A percentile compares a stretch with the other conserved stretches of the same genome.
Conservation (phyloP, 441 rosid species). For the Arabidopsis lyrata region DNA sequence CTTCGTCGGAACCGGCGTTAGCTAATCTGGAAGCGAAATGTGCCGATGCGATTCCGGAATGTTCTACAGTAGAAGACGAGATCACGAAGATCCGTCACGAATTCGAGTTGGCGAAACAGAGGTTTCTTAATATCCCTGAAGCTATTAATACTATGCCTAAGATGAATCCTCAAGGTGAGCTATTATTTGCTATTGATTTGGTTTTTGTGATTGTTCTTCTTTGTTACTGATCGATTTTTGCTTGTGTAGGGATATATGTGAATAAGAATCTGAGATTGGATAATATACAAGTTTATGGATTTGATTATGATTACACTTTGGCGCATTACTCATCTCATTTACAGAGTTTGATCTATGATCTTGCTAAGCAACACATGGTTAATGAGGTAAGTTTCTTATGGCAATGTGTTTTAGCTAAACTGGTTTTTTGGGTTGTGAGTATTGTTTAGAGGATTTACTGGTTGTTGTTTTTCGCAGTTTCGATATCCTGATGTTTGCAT, state of each 20-base stretch:
- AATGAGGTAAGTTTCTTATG: slow-evolving; percentile 68
- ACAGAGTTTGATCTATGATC: slow-evolving; percentile 91
- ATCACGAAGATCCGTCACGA: slow-evolving; percentile 61
- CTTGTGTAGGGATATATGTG: slow-evolving; percentile 75
- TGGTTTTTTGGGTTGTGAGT: not conserved
- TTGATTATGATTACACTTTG: slow-evolving; percentile 93
- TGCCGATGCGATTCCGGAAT: slow-evolving; percentile 40
- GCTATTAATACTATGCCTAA: slow-evolving; percentile 70
- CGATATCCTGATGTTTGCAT: slow-evolving; percentile 84
- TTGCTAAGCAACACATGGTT: slow-evolving; percentile 90
- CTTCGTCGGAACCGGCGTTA: slow-evolving; percentile 44
- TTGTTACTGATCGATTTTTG: slow-evolving; percentile 10
- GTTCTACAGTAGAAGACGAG: slow-evolving; percentile 46
- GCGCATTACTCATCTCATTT: slow-evolving; percentile 86
- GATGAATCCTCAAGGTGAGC: slow-evolving; percentile 82
- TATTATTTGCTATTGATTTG: not conserved
- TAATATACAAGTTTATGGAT: slow-evolving; percentile 86
- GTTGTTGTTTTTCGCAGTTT: slow-evolving; percentile 58
- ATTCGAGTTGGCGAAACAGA: slow-evolving; percentile 68
- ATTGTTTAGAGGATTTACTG: not conserved
- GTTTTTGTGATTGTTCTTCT: not conserved
- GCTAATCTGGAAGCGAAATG: slow-evolving; percentile 53
- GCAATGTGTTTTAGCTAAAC: not conserved
- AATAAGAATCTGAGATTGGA: slow-evolving; percentile 91
- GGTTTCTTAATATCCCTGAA: slow-evolving; percentile 75